Evolutionary conservation across 2,329 filamentous ascomycete species (phyloP).

Genomic region (Calcarisporium arbuscula): DNA sequence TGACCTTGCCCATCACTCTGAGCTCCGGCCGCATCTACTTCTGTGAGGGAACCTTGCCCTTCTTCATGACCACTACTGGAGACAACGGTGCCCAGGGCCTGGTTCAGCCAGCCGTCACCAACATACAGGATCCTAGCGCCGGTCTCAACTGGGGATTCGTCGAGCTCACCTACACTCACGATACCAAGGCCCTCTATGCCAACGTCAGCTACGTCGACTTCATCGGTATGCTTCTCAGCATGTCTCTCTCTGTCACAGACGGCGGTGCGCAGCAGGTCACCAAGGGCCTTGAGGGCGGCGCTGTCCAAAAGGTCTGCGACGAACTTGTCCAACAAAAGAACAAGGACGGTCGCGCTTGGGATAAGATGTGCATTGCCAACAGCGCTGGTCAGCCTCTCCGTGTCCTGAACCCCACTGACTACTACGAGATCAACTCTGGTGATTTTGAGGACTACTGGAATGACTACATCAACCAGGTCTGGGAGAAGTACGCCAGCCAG

Average conservation of each 20-base stretch:
- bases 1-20: conserved; percentile 35
- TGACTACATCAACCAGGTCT: conserved; percentile 40
- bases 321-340: conserved; percentile 30
- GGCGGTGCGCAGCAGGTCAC: conserved; percentile 30
- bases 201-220: conserved; percentile 49
- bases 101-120: conserved; percentile 42
- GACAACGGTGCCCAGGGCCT: too few relatives aligned
- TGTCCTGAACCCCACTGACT: conserved; percentile 38
- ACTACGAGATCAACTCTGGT: conserved; percentile 24
- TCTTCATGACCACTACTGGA: conserved; percentile 32
- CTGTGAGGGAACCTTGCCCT: conserved; percentile 32
- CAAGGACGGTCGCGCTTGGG: conserved; percentile 36
- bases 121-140: conserved; percentile 35
- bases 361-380: conserved; percentile 35
- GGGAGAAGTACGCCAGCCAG: conserved; percentile 31
- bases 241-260: conserved; percentile 31
- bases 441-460: conserved; percentile 37
- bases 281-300: conserved; percentile 29
- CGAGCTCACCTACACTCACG: conserved; percentile 37
- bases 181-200: conserved; percentile 33
- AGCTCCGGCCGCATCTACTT: conserved; percentile 39
- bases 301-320: conserved; percentile 33
- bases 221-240: conserved; percentile 43
- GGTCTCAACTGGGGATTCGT: conserved; percentile 43
- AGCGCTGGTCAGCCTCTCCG: conserved; percentile 31